phyloP scores from a whole-genome alignment of 768 basidiomycete genomes.

The Pisolithus albus region DNA sequence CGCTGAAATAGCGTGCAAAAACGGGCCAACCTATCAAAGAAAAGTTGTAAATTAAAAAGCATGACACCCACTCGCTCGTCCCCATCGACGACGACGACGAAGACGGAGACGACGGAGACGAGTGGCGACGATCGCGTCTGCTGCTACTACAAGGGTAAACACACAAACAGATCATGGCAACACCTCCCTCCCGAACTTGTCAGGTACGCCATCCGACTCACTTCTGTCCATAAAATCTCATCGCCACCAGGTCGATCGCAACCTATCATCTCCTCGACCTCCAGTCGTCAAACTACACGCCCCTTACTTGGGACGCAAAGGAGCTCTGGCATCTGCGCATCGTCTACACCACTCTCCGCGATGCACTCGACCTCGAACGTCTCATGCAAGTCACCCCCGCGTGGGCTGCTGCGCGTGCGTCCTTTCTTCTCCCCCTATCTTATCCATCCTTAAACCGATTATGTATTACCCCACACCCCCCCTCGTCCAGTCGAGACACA shows the following conservation, averaged over 20 bases:
- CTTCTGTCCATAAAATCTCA: neutral
- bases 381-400: conserved; percentile 57
- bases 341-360: conserved; percentile 56
- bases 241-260: conserved; percentile 17
- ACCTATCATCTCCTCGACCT: conserved; percentile 52
- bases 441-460: conserved; percentile 10
- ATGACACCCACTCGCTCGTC: neutral
- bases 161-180: conserved; percentile 51
- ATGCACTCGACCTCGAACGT: conserved; percentile 52
- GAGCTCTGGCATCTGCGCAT: conserved; percentile 57
- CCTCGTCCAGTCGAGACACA: conserved; percentile 54
- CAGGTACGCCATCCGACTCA: conserved; percentile 37
- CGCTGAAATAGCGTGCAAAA: conserved; percentile 1
- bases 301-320: conserved; percentile 41
- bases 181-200: conserved; percentile 56
- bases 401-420: conserved; percentile 58
- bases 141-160: conserved; percentile 45
- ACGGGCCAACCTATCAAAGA: too few species aligned
- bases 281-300: conserved; percentile 38
- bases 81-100: conserved; percentile 12
- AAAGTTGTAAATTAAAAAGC: too few species aligned
- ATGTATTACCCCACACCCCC: neutral
- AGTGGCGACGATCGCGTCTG: conserved; percentile 26
- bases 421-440: neutral
- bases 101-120: conserved; percentile 12